Evolutionary conservation across 805 yeast genomes (phyloP).

Genomic region (Cyberlindnera maritima): DNA sequence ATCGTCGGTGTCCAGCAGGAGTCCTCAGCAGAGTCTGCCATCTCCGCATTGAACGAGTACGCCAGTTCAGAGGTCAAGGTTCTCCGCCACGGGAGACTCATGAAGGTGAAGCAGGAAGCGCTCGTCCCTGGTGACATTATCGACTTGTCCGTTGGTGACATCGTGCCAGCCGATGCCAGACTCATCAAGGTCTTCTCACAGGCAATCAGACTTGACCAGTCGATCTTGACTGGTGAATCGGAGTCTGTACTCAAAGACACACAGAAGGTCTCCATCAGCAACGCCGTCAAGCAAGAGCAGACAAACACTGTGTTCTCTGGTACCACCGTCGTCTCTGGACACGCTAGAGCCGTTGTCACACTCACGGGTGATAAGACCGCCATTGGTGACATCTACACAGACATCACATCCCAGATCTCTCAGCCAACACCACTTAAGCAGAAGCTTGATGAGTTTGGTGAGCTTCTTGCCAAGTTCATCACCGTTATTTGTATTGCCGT

Average conservation of each 20-base stretch:
- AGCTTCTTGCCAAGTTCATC: conserved; percentile 39
- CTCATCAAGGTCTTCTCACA: conserved; percentile 36
- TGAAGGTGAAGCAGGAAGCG: conserved; percentile 39
- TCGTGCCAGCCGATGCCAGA: conserved; percentile 49
- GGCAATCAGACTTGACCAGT: conserved; percentile 42
- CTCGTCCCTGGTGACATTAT: conserved; percentile 48
- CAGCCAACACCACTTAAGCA: conserved; percentile 36
- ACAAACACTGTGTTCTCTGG: conserved; percentile 47
- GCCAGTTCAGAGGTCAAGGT: conserved; percentile 47
- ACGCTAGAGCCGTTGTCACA: conserved; percentile 44
- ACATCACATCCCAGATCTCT: conserved; percentile 38
- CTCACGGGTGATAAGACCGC: conserved; percentile 46
- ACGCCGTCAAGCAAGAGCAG: conserved; percentile 37
- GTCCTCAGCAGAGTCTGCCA: conserved; percentile 48
- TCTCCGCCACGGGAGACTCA: conserved; percentile 39
- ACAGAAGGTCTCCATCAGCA: conserved; percentile 25
- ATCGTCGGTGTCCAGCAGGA: conserved; percentile 50
- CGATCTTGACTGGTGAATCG: conserved; percentile 48
- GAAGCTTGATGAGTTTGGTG: conserved; percentile 38
- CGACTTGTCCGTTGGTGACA: conserved; percentile 37
- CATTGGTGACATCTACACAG: conserved; percentile 46
- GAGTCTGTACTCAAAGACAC: conserved; percentile 38
- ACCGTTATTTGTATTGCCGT: conserved; percentile 46
- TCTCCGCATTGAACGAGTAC: conserved; percentile 46
- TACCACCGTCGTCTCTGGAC: conserved; percentile 41